Evolutionary conservation across 441 rosid genomes (phyloP), one percentile per base, ranked within the genome.

Genomic region (Eugenia klotzschiana): DNA sequence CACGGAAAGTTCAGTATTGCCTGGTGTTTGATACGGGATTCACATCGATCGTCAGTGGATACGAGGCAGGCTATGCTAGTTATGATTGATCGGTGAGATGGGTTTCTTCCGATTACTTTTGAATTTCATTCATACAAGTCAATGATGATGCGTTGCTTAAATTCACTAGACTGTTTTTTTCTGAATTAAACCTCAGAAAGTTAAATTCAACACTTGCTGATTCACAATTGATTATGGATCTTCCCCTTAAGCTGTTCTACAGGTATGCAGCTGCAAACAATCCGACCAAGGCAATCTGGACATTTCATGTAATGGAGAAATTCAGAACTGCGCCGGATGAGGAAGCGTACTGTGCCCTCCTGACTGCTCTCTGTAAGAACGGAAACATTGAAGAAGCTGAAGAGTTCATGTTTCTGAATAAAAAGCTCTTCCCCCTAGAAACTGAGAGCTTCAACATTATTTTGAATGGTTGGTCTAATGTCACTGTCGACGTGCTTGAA

Each of bases 361-460:
- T 96, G 69, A 85, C 81, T 82, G 86, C 92, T 50, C 91, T 96
- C 33, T 96, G 98, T 85, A 90, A 85, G 84, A 86, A 94, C 84
- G 99, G 98, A 37, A 90, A 92, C 87, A 88, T 95, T 60, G 99
- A 96, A 87, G 95, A 96, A 88, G 98, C 98, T 22, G 95, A 94
- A 87, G 96, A 96, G 89, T 92, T 92, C 84, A 93, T 94, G 99
- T 91, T 96, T 84, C 84, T 81, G 60, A 96, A 89, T 83, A 94
- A 92, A 89, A 94, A 92, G 89, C 89, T 94, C 73, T 94, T 94
- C 86, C 97, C 98, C 0, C 43, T 96, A 84, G 90, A 86, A 37
- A 87, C 90, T 37, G 89, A 89, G 15, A 90, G 93, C 69, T 94
- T 94, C 87, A 94, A 94, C 89, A 88, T 96, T 80, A 90, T 94